Conservation (phyloP, 495 filamentous ascomycete genomes). For the Annulohypoxylon stygium region DNA sequence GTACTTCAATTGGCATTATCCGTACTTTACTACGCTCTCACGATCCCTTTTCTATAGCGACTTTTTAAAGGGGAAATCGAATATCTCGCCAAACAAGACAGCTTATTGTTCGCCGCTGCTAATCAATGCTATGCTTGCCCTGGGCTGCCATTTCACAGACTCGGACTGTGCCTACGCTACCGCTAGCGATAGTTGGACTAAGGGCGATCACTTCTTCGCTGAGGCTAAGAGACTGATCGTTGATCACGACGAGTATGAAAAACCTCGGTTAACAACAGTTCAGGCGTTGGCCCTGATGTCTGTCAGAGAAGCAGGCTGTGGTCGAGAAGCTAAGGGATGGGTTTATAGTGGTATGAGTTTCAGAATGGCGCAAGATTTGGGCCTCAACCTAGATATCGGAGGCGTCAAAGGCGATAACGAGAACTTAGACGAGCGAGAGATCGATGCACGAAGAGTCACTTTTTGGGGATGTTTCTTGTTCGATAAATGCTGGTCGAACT, state of each 20-base stretch:
- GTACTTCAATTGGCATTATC: conserved; percentile 99
- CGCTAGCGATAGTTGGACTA: conserved; percentile 80
- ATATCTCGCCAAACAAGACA: conserved; percentile 59
- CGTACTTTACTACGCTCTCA: conserved; percentile 95
- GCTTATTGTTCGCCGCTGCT: conserved; percentile 89
- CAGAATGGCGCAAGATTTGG: conserved; percentile 96
- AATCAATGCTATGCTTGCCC: conserved; percentile 95
- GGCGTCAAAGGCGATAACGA: conserved; percentile 68
- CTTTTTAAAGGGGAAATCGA: conserved; percentile 74
- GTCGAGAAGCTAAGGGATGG: conserved; percentile 95
- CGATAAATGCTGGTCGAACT: conserved; percentile 99
- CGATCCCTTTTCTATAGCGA: conserved; percentile 90
- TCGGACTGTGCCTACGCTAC: conserved; percentile 76
- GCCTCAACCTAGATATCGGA: conserved; percentile 87
- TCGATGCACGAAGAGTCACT: conserved; percentile 89
- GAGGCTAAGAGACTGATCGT: conserved; percentile 92
- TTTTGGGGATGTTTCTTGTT: conserved; percentile 99
- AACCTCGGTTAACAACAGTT: conserved; percentile 90
- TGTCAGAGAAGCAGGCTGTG: conserved; percentile 95
- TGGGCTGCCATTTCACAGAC: conserved; percentile 96
- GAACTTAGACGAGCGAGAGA: conserved; percentile 81
- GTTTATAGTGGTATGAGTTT: conserved; percentile 99
- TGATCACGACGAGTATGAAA: conserved; percentile 94
- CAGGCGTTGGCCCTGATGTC: conserved; percentile 97
- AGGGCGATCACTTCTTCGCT: conserved; percentile 96